These are phyloP conservation scores for Geotrichum histeridarum DNA, from an alignment of 1,139 yeast genomes.

Conservation along the genomic window DNA sequence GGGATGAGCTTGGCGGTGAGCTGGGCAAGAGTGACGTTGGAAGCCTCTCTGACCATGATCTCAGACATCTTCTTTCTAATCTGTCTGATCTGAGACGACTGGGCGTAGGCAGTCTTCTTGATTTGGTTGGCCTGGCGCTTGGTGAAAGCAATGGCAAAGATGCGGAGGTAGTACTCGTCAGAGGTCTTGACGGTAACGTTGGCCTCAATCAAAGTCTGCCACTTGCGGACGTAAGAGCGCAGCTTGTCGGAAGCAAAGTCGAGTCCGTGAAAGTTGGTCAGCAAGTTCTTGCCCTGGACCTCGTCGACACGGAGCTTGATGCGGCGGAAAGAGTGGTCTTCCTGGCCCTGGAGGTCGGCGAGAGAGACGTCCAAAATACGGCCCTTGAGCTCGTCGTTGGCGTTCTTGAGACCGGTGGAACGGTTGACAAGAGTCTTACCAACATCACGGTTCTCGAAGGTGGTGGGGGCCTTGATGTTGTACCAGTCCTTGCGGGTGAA, in stretches of 20 bases:
- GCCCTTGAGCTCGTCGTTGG: conserved; percentile 88
- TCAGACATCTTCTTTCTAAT: conserved; percentile 82
- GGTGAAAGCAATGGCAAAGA: conserved; percentile 89
- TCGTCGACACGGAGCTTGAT: conserved; percentile 86
- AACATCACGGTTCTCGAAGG: conserved; percentile 88
- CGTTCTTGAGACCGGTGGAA: conserved; percentile 86
- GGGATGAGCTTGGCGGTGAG: conserved; percentile 84
- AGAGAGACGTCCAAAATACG: conserved; percentile 82
- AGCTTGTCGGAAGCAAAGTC: conserved; percentile 88
- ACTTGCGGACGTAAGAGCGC: conserved; percentile 86
- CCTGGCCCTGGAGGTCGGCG: conserved; percentile 89
- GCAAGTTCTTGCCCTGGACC: conserved; percentile 86
- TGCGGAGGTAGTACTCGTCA: conserved; percentile 83
- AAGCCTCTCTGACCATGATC: conserved; percentile 80
- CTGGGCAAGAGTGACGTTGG: conserved; percentile 80
- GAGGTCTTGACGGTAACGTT: conserved; percentile 88
- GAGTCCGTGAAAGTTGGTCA: conserved; percentile 93
- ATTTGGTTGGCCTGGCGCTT: conserved; percentile 84
- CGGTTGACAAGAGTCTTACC: conserved; percentile 94
- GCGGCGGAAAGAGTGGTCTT: conserved; percentile 89
- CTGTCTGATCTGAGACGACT: conserved; percentile 82
- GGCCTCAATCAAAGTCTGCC: conserved; percentile 91
- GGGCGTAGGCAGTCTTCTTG: conserved; percentile 88
- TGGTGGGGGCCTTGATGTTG: conserved; percentile 92
- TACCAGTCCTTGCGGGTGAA: conserved; percentile 94